Evolutionary conservation across 192 early-diverging fungal species (phyloP), one percentile per base, ranked within the genome.

Genomic region (Chytriomyces confervae): DNA sequence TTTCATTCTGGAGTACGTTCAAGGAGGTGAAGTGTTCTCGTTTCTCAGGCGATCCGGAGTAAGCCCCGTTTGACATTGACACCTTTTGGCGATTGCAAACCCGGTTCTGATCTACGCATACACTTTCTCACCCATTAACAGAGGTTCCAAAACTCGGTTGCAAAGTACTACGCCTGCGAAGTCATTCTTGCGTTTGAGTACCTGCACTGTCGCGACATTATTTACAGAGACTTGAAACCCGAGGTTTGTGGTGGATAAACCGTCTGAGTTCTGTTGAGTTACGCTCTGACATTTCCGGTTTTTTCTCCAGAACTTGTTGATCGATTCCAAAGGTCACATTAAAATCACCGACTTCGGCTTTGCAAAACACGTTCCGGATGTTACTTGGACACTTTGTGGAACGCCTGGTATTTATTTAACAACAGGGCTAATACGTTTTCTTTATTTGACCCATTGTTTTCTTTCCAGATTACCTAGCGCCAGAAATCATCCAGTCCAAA

Each of bases 11-110:
- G 96, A 97, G 82, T 98, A 96, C 86, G 93, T 97, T 6, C 92
- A 93, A 47, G 97, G 97, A 77, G 97, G 97, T 70, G 97, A 98
- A 87, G 86, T 98, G 72, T 98, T 98, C 69, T 93, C 92, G n/a
- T 94, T 95, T 51, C 78, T 98, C 72, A 79, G 95, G 77, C 91
- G 93, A 82, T 90, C 91, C 57, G 92, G 93, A 86, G 94, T 94
- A 89, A 80, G 74, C 84, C 18, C 29, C 51, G 8, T 18, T 29
- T 50, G 68, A 7, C 36, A 36, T 36, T 36, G 36, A 36, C 36
- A 36, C 45, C 1, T 43, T 66, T 66, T 27, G 29, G 65, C 29
- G 65, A 66, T 66, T 16, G 45, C 24, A 27, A 45, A 3, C 18
- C 1, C 13, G 65, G 24, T 16, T 45, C 13, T 45, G n/a, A 20